phyloP scores from a whole-genome alignment of 176 grass and related monocot genomes.

The Hordeum marinum region DNA sequence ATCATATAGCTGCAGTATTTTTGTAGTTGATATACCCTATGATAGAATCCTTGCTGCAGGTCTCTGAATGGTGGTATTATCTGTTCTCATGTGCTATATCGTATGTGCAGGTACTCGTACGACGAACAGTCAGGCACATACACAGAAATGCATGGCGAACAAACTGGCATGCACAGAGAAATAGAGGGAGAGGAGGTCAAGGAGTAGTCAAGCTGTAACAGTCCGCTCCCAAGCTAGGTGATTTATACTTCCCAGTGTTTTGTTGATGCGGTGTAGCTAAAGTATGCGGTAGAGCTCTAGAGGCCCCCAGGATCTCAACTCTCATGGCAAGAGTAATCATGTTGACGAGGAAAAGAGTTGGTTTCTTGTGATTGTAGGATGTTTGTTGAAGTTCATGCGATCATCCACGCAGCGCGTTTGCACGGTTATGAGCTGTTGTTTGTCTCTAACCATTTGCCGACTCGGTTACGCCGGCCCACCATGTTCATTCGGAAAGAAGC shows the following conservation, averaged over 20 bases:
- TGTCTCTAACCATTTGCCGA: background rate
- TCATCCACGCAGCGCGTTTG: background rate
- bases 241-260: background rate
- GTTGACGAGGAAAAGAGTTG: background rate
- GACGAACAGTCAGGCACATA: constrained; percentile 70
- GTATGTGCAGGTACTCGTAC: constrained; percentile 64
- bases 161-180: constrained; percentile 40
- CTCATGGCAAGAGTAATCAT: background rate
- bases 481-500: background rate
- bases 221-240: background rate
- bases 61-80: background rate
- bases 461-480: background rate
- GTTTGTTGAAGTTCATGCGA: background rate
- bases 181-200: constrained; percentile 14
- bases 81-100: background rate
- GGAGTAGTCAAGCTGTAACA: constrained; percentile 1
- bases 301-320: background rate
- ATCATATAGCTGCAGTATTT: background rate
- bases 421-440: background rate
- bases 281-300: background rate
- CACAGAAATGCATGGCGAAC: constrained; percentile 59
- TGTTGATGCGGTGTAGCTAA: background rate
- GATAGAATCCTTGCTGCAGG: background rate
- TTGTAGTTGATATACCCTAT: background rate
- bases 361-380: background rate